phyloP scores from a whole-genome alignment of 1,284 basidiomycete genomes.

The Mycosarcoma mackinlayi region DNA sequence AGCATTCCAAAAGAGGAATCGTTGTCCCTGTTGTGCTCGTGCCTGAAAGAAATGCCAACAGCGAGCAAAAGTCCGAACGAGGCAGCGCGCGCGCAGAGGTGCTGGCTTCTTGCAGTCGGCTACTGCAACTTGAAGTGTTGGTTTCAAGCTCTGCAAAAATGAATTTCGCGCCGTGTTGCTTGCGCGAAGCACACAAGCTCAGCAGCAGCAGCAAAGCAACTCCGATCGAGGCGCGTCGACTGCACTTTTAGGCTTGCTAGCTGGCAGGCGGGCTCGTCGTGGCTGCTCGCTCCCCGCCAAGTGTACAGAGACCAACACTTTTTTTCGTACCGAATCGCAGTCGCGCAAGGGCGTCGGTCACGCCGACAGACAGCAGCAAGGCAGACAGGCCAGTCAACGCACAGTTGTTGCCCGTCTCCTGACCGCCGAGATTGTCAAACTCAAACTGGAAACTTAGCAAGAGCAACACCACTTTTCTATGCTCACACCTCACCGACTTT shows the following conservation, averaged over 20 bases:
- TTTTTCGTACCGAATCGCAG: constrained; percentile 12
- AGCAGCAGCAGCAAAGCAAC: neutral
- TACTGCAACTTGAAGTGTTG: constrained; percentile 4
- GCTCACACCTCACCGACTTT: no score
- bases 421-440: constrained; percentile 3
- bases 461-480: constrained; percentile 8
- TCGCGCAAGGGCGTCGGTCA: constrained; percentile 25
- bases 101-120: no score
- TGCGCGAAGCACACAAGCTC: constrained; percentile 3
- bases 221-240: constrained; percentile 35
- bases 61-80: no score
- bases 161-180: constrained; percentile 5
- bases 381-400: neutral
- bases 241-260: constrained; percentile 14
- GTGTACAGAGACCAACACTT: constrained; percentile 40
- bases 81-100: no score
- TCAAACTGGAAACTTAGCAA: neutral
- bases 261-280: neutral
- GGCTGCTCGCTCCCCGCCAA: neutral
- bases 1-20: no score
- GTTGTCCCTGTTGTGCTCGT: no score
- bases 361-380: constrained; percentile 5
- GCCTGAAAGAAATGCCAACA: no score
- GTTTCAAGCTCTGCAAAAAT: constrained; percentile 5
- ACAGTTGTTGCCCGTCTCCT: no score